Evolutionary conservation across 805 yeast genomes (phyloP), one percentile per base, ranked within the genome.

Genomic region (Teunomyces barrocoloradensis): DNA sequence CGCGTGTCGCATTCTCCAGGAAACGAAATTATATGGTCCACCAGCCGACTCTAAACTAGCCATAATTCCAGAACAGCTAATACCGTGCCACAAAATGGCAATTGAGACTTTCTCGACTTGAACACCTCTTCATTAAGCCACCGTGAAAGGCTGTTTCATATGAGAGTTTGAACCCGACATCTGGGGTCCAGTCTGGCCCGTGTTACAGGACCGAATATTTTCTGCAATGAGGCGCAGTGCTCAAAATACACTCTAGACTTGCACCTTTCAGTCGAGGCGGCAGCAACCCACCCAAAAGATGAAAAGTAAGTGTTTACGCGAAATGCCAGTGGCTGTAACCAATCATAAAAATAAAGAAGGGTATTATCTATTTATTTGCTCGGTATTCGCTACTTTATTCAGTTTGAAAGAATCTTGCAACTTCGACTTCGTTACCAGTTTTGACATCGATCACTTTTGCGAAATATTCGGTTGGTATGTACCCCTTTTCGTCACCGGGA

Each of bases 401-500:
- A 17, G 4, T 13, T 32, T 10, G 4, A 7, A 32, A n/a, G 40
- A n/a, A 21, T 13, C 25, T 37, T 37, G 15, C 3, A n/a, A 37
- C 15, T 12, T 35, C 34, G 23, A 43, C 17, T 10, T 33, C 30
- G 21, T 11, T 15, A 11, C 46, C 45, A 18, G 45, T 43, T 15
- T 44, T 47, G 15, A 50, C 23, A 42, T 58, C 64, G 27, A 64
- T 57, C 5, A 67, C 50, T 37, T 51, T 52, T 17, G 34, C 47
- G 39, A 87, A 81, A 45, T 64, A 79, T 12, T 72, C 65, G 5
- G 62, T 57, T 0, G 74, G 61, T 2, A 88, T 65, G 2, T 65
- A 41, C 0, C 95, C 95, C 6, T 73, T 53, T 3, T 64, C 65
- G 58, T 81, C 74, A 1, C 95, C 92, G 5, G 78, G 69, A 3